phyloP scores from a whole-genome alignment of 164 flowering plant species.

The Chimonanthus praecox region DNA sequence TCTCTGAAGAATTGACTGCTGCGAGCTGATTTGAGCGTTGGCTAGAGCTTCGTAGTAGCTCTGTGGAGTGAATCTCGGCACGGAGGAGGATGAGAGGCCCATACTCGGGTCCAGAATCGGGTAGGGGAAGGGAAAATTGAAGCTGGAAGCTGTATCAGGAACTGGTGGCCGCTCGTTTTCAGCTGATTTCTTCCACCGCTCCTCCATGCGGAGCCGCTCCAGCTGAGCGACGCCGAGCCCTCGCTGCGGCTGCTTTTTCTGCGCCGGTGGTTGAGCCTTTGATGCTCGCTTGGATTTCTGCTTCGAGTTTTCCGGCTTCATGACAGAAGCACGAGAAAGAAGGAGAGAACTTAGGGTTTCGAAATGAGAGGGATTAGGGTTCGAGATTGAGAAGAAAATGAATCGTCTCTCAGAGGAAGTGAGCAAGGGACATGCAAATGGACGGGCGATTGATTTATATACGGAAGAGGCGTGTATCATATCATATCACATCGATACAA shows the following conservation, averaged over 20 bases:
- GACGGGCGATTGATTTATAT: too few species aligned
- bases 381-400: constrained; percentile 11
- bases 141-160: background rate
- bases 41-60: background rate
- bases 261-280: background rate
- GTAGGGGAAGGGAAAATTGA: constrained; percentile 8
- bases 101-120: background rate
- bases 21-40: background rate
- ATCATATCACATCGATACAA: too few species aligned
- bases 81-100: background rate
- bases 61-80: background rate
- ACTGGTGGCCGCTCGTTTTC: constrained; percentile 10
- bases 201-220: constrained; percentile 45
- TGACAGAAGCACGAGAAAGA: background rate
- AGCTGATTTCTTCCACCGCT: constrained; percentile 30
- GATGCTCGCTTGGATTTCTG: constrained; percentile 10
- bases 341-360: background rate
- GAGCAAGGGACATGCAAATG: too few species aligned
- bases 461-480: too few species aligned
- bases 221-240: constrained; percentile 73
- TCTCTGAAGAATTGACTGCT: background rate
- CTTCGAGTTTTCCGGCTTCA: constrained; percentile 1
- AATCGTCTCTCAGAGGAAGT: too few species aligned
- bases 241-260: constrained; percentile 44
- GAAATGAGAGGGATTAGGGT: constrained; percentile 5